A percentile compares a stretch with the other conserved stretches of the same genome.
phyloP scores from a whole-genome alignment of 257 asterid species.

The Solanum ossicruentum region DNA sequence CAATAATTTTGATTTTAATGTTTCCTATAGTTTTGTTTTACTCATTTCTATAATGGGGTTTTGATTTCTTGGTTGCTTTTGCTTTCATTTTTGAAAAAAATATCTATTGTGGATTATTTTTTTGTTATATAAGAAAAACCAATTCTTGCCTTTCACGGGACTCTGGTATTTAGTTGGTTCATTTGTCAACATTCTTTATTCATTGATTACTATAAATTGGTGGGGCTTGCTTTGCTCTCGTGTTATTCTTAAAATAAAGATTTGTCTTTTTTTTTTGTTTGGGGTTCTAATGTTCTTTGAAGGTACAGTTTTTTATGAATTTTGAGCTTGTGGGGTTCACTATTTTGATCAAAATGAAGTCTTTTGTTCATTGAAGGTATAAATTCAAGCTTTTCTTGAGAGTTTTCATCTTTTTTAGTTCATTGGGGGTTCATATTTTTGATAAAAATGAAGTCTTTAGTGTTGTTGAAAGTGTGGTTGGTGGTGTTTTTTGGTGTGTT shows the following conservation, averaged over 20 bases:
- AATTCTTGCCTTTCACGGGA: slow-evolving; percentile 32
- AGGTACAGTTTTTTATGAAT: not conserved
- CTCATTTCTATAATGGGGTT: not conserved
- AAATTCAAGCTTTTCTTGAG: not conserved
- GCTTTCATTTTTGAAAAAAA: not conserved
- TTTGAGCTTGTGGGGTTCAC: not conserved
- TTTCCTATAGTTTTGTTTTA: not conserved
- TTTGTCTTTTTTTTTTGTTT: not conserved
- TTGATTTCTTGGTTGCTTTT: not conserved
- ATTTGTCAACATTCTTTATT: slow-evolving; percentile 3
- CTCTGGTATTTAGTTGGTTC: not conserved
- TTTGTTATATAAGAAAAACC: slow-evolving; percentile 8
- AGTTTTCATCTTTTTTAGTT: not conserved
- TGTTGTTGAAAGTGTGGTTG: slow-evolving; percentile 3
- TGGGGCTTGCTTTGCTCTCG: slow-evolving; percentile 1
- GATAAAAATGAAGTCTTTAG: slow-evolving; percentile 18
- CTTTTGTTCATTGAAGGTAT: not conserved
- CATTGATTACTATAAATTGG: slow-evolving; percentile 1
- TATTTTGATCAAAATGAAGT: slow-evolving; percentile 13
- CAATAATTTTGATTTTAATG: not conserved
- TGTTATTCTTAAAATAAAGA: not conserved
- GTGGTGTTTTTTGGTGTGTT: slow-evolving; percentile 4
- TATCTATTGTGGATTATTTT: not conserved
- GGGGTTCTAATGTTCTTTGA: not conserved
- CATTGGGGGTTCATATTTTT: not conserved